Evolutionary conservation across 2,329 filamentous ascomycete species (phyloP).

Genomic region (Zymoseptoria ardabiliae): DNA sequence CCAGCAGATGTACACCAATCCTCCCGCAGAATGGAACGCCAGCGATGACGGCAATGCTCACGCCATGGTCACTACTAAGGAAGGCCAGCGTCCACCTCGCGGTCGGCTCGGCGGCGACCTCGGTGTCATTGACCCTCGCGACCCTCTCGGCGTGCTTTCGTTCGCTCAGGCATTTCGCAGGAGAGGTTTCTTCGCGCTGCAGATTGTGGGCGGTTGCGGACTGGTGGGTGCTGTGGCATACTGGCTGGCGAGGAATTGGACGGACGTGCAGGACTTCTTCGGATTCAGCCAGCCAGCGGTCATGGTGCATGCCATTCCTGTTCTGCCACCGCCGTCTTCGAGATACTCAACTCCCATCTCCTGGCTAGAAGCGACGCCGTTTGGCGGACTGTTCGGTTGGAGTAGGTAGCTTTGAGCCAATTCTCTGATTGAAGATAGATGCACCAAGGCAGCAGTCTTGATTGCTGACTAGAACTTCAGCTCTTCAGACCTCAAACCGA

Average conservation of each 20-base stretch:
- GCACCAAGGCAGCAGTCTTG: too few relatives aligned
- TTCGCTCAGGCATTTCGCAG: constrained; percentile 53
- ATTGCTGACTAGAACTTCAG: too few relatives aligned
- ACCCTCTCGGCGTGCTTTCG: constrained; percentile 71
- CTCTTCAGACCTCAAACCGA: too few relatives aligned
- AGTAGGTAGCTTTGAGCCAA: background rate
- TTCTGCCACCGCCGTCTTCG: constrained; percentile 7
- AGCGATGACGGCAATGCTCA: constrained; percentile 37
- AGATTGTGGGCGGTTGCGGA: constrained; percentile 66
- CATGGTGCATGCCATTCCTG: constrained; percentile 9
- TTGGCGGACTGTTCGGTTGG: background rate
- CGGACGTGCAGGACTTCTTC: constrained; percentile 24
- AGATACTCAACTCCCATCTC: background rate
- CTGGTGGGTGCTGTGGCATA: constrained; percentile 59
- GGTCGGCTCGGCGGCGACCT: constrained; percentile 31
- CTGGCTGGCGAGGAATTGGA: constrained; percentile 31
- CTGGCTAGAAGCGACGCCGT: background rate
- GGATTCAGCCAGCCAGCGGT: constrained; percentile 10
- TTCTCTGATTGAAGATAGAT: background rate
- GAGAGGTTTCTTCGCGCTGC: constrained; percentile 60
- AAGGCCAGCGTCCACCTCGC: constrained; percentile 25
- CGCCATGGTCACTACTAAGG: constrained; percentile 16
- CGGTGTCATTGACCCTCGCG: constrained; percentile 48
- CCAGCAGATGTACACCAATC: constrained; percentile 51
- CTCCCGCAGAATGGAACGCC: constrained; percentile 53